phyloP scores from a whole-genome alignment of 176 grass and related monocot species.

The Eragrostis nindensis region DNA sequence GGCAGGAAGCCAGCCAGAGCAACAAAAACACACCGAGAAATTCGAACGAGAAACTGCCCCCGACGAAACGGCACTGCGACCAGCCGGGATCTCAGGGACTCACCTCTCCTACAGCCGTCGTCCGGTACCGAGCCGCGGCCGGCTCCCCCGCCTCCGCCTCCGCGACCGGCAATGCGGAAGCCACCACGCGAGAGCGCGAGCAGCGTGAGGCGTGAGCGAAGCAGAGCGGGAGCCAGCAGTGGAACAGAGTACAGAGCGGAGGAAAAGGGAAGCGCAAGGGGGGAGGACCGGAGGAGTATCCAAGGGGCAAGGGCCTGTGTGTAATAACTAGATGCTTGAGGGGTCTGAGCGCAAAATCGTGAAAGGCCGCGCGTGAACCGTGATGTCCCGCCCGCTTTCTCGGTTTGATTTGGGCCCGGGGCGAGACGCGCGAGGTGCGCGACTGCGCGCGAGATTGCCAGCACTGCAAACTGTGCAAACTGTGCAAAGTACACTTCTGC shows the following conservation, averaged over 20 bases:
- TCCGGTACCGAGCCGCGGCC: background rate
- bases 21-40: background rate
- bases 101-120: slow-evolving; percentile 43
- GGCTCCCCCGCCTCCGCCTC: background rate
- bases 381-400: background rate
- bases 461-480: too few species aligned
- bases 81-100: background rate
- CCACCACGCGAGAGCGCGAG: slow-evolving; percentile 17
- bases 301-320: background rate
- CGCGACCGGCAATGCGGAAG: slow-evolving; percentile 21
- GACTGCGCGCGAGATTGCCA: too few species aligned
- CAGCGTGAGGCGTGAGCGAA: background rate
- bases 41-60: background rate
- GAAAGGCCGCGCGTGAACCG: background rate
- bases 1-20: background rate
- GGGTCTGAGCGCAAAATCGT: background rate
- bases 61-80: background rate
- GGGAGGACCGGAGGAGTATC: slow-evolving; percentile 30
- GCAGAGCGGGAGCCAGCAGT: slow-evolving; percentile 6
- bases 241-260: background rate
- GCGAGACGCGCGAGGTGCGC: too few species aligned
- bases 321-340: background rate
- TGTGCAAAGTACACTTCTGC: too few species aligned
- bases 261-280: background rate
- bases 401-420: slow-evolving; percentile 19